Evolutionary conservation across 2,329 filamentous ascomycete species (phyloP), one percentile per base, ranked within the genome.

Genomic region (Magnaporthales sp.): DNA sequence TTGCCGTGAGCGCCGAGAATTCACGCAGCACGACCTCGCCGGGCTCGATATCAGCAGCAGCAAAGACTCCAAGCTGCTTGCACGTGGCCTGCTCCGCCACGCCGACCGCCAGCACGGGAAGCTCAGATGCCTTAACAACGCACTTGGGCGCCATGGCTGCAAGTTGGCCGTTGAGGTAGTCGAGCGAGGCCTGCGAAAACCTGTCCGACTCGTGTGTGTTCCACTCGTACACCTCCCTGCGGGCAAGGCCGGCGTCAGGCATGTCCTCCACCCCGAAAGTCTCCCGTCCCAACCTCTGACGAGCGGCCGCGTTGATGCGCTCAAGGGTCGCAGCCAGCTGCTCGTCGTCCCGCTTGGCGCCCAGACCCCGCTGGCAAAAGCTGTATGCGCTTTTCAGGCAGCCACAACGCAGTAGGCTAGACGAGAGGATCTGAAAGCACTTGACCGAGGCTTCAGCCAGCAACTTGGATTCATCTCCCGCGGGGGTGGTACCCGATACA

Each of bases 41-140:
- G 0, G 92, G 86, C 0, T 81, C 79, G 51, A 98, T 91, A 70
- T 96, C 89, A 69, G 91, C 85, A 71, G 88, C 91, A 8, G 93
- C 94, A 75, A 98, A 98, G 3, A 99, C 84, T 4, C 95, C 95
- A 0, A 99, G 84, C 76, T 99, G 95, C 68, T 86, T 84, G 71
- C 88, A 89, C 5, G 85, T 89, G 9, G 82, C 79, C 67, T 83
- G 80, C 30, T 78, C 77, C 67, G 84, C 84, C 38, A 54, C 60
- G 27, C 80, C 79, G 63, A 84, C 81, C 11, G 88, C 80, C 27
- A 98, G 79, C 0, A 91, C 80, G 0, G 94, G 95, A 4, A 99
- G 79, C 32, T 89, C 84, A 0, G 92, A 88, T 3, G 90, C 89
- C 67, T 87, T 85, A 31, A 96, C 91, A 69, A 91, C 91, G 68